Base-by-base conservation (phyloP, 805 yeast species). In the Crinitomyces ghanaensis region DNA sequence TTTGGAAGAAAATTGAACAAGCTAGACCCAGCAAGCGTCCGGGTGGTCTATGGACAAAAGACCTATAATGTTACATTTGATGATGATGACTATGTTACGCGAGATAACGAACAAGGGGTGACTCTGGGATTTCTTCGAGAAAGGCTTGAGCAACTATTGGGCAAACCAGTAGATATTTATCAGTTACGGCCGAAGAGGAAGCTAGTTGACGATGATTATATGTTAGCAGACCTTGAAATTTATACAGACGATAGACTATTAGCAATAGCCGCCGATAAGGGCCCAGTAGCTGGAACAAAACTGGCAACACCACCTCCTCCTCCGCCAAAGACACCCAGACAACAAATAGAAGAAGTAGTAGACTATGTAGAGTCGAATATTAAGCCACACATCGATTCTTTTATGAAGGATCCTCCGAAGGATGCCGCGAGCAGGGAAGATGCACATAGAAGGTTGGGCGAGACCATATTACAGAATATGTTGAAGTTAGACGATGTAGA, bases 41-140 rank as follows among this genome's bases (percentile, higher is more conserved):
- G 27, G 7, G 34, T 31, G 11, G 33, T 29, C 17, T 34, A 34
- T 22, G 25, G 29, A 12, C 28, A 34, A 4, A 22, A 33, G 3
- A 11, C 29, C 15, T 34, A 29, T 24, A 22, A 21, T 6, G 24
- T 39, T 4, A 31, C 37, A 20, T 82, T 82, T 54, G 72, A 81
- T 19, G 91, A 93, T 0, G 86, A 77, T 44, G 93, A 82, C 46
- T 81, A 18, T 17, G 15, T 72, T 49, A 73, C 72, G 39, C 9
- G 4, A 7, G 52, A 52, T 21, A 59, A 38, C 56, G 68, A 68
- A 40, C 70, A 80, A 36, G 93, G 93, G 1, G 72, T 86, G 6
- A 70, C 76, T 13, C 63, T 86, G 21, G 66, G 62, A 12, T 72
- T 76, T 41, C 62, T 84, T 35, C 66, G 84, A 40, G 43, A 53